Evolutionary conservation across 441 rosid species (phyloP).

Genomic region (Dalechampia spathulata): DNA sequence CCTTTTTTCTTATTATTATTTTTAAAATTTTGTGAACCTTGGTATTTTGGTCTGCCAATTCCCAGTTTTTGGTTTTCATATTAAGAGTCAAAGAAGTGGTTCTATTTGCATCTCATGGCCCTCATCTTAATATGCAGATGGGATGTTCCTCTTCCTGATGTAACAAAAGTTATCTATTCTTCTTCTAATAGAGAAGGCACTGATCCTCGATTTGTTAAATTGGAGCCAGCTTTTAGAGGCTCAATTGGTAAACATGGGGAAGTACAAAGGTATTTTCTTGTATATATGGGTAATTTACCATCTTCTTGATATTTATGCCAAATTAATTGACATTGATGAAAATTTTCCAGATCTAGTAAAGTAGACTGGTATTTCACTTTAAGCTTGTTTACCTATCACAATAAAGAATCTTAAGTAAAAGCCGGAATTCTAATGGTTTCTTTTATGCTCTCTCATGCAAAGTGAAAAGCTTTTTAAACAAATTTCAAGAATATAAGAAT

Average conservation of each 20-base stretch:
- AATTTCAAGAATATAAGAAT: not conserved
- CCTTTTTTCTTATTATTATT: not conserved
- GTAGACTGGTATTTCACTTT: not conserved
- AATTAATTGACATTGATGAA: not conserved
- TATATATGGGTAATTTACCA: not conserved
- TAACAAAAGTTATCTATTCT: constrained; percentile 47
- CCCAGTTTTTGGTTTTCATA: constrained; percentile 8
- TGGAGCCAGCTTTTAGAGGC: constrained; percentile 84
- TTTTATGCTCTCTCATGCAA: not conserved
- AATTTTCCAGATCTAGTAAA: not conserved
- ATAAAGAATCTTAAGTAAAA: not conserved
- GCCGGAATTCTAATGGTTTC: not conserved
- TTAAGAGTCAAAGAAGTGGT: too few species aligned
- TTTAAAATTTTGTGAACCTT: not conserved
- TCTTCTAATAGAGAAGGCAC: constrained; percentile 44
- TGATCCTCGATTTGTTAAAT: constrained; percentile 86
- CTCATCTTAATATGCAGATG: constrained; percentile 51
- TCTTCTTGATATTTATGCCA: constrained; percentile 4
- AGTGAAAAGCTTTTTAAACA: not conserved
- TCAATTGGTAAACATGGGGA: constrained; percentile 61
- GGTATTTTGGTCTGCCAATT: not conserved
- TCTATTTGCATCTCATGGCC: constrained; percentile 17
- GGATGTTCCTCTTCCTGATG: constrained; percentile 83
- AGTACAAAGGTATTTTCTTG: constrained; percentile 44
- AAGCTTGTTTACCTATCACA: not conserved